Evolutionary conservation across 208 protist species (phyloP).

Genomic region (Leishmania gerbilli): DNA sequence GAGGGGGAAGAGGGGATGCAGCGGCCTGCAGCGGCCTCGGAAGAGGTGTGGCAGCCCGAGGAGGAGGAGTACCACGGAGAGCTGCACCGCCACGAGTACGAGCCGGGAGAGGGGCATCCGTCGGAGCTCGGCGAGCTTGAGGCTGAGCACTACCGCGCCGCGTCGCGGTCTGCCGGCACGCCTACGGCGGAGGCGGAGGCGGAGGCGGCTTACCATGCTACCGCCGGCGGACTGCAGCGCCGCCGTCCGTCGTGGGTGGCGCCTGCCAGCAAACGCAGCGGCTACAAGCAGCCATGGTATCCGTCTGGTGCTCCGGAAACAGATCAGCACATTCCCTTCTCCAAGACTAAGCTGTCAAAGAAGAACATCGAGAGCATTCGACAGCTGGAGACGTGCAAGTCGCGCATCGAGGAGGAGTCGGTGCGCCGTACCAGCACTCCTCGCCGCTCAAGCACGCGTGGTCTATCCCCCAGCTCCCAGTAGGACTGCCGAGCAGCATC

Average conservation of each 20-base stretch:
- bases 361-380: constrained; percentile 70
- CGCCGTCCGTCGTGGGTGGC: constrained; percentile 22
- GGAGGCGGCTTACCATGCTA: constrained; percentile 13
- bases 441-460: constrained; percentile 30
- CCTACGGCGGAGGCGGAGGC: background rate
- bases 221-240: background rate
- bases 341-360: constrained; percentile 62
- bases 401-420: constrained; percentile 51
- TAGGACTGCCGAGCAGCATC: background rate
- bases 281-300: constrained; percentile 73
- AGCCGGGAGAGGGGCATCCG: constrained; percentile 6
- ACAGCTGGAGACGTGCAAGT: constrained; percentile 61
- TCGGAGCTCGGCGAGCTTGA: constrained; percentile 17
- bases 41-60: background rate
- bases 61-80: constrained; percentile 12
- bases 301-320: constrained; percentile 43
- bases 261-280: background rate
- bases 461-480: constrained; percentile 23
- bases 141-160: constrained; percentile 5
- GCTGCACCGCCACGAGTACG: background rate
- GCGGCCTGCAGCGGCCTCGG: too few relatives aligned
- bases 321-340: constrained; percentile 70
- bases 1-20: too few relatives aligned
- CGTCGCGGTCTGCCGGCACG: constrained; percentile 24
- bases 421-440: constrained; percentile 44